A percentile compares a stretch with the other conserved stretches of the same genome.
phyloP scores from a whole-genome alignment of 345 rosid species.

The Eucalyptus tenuipes region DNA sequence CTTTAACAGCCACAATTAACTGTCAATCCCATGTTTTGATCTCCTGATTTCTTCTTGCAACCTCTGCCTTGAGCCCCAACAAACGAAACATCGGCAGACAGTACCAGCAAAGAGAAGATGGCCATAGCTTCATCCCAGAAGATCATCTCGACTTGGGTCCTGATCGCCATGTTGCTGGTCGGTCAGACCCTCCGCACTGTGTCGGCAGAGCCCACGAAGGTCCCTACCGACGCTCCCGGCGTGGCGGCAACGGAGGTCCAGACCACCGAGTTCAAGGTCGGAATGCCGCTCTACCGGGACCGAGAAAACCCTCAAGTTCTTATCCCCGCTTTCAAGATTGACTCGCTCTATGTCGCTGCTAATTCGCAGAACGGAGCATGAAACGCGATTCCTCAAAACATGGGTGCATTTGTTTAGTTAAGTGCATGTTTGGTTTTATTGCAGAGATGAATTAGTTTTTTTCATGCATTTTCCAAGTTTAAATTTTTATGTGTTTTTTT shows the following conservation, averaged over 20 bases:
- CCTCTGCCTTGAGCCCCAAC: background rate
- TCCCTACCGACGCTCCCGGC: background rate
- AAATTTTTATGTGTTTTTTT: background rate
- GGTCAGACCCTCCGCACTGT: background rate
- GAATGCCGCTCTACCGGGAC: slow-evolving; percentile 1
- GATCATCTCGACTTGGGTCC: background rate
- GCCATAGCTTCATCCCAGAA: background rate
- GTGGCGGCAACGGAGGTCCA: background rate
- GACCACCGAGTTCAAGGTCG: background rate
- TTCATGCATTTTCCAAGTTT: background rate
- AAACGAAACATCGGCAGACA: background rate
- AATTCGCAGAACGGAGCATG: background rate
- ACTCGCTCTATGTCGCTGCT: background rate
- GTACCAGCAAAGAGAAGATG: background rate
- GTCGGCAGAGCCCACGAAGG: background rate
- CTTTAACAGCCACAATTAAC: background rate
- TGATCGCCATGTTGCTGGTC: background rate
- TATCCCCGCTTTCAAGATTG: background rate
- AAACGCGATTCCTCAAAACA: background rate
- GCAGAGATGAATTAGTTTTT: background rate
- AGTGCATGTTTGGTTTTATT: background rate
- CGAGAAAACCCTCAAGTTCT: background rate
- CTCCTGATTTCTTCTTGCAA: background rate
- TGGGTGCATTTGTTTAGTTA: background rate
- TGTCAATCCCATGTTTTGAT: background rate